A percentile compares a stretch with the other conserved stretches of the same genome.
Evolutionary conservation across 2,329 filamentous ascomycete genomes (phyloP).

Genomic region (Penicillium sp.): DNA sequence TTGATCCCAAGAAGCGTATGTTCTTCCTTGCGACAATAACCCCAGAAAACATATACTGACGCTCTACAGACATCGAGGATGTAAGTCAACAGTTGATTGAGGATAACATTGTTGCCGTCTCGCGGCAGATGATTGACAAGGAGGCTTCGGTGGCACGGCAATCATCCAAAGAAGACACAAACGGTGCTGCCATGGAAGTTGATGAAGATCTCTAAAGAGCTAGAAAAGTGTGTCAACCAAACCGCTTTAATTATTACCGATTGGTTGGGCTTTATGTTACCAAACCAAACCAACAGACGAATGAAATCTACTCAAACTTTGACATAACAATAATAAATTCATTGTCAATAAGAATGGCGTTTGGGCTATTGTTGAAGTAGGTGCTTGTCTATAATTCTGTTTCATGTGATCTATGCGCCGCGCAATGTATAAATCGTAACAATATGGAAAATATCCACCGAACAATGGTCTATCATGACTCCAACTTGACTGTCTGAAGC

Average conservation of each 20-base stretch:
- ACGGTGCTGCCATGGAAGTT: conserved; percentile 60
- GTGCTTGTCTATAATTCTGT: background rate
- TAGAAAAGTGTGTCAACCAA: conserved; percentile 16
- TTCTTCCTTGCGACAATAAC: conserved; percentile 14
- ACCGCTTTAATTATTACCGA: conserved; percentile 17
- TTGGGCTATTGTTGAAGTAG: background rate
- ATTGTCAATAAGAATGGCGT: background rate
- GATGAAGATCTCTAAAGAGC: conserved; percentile 56
- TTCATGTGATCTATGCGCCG: conserved; percentile 1
- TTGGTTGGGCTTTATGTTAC: conserved; percentile 1
- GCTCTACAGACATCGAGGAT: conserved; percentile 71
- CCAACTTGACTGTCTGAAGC: conserved; percentile 12
- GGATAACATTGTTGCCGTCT: conserved; percentile 99
- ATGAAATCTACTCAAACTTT: conserved; percentile 1
- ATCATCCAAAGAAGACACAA: conserved; percentile 46
- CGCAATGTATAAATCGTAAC: conserved; percentile 15
- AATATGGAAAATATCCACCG: background rate
- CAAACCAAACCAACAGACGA: conserved; percentile 4
- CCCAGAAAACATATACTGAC: conserved; percentile 17
- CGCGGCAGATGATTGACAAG: conserved; percentile 98
- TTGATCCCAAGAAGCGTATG: conserved; percentile 94
- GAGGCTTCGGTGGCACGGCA: conserved; percentile 85
- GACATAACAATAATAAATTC: background rate
- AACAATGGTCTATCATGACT: conserved; percentile 4
- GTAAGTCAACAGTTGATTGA: conserved; percentile 96